Evolutionary conservation across 768 basidiomycete species (phyloP).

Genomic region (Podaxis sp.): DNA sequence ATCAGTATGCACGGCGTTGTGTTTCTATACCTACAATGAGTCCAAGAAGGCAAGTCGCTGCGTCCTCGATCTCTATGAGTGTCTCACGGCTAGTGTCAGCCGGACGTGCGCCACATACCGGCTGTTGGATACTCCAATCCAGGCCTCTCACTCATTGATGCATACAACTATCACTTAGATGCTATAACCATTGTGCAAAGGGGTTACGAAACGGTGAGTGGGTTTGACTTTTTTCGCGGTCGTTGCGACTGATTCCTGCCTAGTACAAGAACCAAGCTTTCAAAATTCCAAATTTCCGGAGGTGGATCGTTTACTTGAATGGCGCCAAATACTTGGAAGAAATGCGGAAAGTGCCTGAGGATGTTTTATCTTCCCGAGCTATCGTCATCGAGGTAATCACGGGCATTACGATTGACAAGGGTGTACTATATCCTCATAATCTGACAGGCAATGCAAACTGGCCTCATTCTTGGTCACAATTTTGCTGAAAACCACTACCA

Average conservation of each 20-base stretch:
- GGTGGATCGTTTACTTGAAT: conserved; percentile 42
- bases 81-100: background rate
- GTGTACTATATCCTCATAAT: background rate
- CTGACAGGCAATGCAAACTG: conserved; percentile 18
- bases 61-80: background rate
- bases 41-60: background rate
- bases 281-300: conserved; percentile 37
- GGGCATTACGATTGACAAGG: background rate
- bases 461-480: conserved; percentile 12
- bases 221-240: background rate
- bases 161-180: conserved; percentile 20
- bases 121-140: conserved; percentile 30
- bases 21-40: background rate
- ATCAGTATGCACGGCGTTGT: background rate
- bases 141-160: conserved; percentile 27
- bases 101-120: conserved; percentile 24
- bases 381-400: conserved; percentile 27
- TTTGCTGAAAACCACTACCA: conserved; percentile 29
- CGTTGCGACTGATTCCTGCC: background rate
- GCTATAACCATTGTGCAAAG: conserved; percentile 23
- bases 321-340: conserved; percentile 39
- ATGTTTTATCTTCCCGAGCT: conserved; percentile 33
- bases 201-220: conserved; percentile 27
- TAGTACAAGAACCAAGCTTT: conserved; percentile 29
- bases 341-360: conserved; percentile 38